Evolutionary conservation across 768 basidiomycete genomes (phyloP), one percentile per base, ranked within the genome.

Genomic region (Holtermannia corniformis): DNA sequence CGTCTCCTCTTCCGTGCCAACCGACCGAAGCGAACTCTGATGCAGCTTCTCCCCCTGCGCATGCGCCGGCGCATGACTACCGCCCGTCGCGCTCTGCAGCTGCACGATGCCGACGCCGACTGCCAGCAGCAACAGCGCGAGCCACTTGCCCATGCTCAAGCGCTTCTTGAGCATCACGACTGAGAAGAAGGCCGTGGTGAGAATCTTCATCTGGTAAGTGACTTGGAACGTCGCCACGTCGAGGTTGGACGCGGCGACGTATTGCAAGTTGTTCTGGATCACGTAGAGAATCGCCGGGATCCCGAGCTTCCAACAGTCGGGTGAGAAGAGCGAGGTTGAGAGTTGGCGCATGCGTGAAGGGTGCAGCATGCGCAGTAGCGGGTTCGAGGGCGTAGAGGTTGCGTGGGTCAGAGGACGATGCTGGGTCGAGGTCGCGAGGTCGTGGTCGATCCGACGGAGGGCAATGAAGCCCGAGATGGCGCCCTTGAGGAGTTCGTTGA

Each of bases 191-290:
- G 88, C 90, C 20, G 90, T 93, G 32, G 90, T 92, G 60, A 93
- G 81, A 65, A 93, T 90, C 74, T 93, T 93, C 90, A 93, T 93
- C 72, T 93, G 90, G 73, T 92, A 92, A 42, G 83, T 87, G 68
- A 93, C 90, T 73, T 95, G 92, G 74, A 97, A 97, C 14, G 91
- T 95, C 20, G 92, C 91, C 14, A 87, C 90, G 60, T 90, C 85
- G 55, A 97, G 77, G 72, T 97, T 96, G 41, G 86, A 84, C 4
- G 87, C 88, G 27, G 92, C 92, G 49, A 92, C 84, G 72, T 89
- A 96, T 73, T 95, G 92, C 27, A 97, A 77, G 76, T 89, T 89
- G 76, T 93, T 93, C 77, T 96, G 88, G 55, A 92, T 81, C 67
- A 90, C 86, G 70, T 95, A 97, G 66, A 96, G 82, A 67, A 95